Conservation (phyloP, 305 asterid genomes). For the Fraxinus floribunda region DNA sequence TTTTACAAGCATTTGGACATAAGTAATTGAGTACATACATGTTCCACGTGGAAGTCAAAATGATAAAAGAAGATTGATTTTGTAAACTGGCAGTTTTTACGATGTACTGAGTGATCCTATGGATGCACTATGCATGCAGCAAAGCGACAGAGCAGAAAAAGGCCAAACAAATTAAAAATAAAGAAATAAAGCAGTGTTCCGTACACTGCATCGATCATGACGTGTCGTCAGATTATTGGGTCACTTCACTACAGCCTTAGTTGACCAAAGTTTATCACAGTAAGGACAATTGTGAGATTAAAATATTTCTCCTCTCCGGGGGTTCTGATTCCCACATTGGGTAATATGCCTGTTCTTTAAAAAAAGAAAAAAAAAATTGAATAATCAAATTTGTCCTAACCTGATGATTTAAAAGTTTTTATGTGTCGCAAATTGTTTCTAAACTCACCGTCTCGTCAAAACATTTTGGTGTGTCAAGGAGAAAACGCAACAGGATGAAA, state of each 20-base stretch:
- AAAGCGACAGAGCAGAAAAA: constrained; percentile 13
- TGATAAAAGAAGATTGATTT: not conserved
- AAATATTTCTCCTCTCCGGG: not conserved
- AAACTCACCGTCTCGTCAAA: not conserved
- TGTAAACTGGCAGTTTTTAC: not conserved
- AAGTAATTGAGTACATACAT: not conserved
- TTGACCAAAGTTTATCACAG: constrained; percentile 5
- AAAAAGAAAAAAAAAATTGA: not conserved
- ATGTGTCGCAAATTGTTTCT: not conserved
- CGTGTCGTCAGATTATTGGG: constrained; percentile 24
- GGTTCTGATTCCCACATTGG: not conserved
- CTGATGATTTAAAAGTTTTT: not conserved
- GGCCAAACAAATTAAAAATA: not conserved
- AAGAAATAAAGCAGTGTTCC: not conserved
- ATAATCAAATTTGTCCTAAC: not conserved
- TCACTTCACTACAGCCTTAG: not conserved
- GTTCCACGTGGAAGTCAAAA: not conserved
- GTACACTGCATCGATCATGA: constrained; percentile 21
- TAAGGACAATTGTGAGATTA: not conserved
- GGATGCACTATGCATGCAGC: not conserved
- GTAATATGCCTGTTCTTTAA: not conserved
- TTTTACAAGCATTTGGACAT: not conserved
- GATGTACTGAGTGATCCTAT: not conserved
- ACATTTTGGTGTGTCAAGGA: not conserved
- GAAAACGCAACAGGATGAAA: not conserved